Conservation (phyloP, 257 asterid species). For the Solanum microdontum region DNA sequence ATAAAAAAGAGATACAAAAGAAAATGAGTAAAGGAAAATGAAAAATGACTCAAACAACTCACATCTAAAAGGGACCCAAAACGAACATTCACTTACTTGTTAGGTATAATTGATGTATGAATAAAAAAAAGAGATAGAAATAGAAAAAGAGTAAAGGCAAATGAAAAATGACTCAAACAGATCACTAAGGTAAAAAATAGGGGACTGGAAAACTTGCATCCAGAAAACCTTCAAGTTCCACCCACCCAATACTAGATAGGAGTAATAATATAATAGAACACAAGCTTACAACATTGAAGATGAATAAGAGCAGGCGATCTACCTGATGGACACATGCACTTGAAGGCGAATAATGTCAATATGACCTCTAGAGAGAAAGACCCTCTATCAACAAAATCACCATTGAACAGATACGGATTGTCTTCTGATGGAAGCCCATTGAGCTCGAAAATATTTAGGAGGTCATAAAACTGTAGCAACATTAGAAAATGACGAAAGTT, state of each 20-base stretch:
- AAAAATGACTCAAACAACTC: neutral
- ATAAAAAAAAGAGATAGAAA: neutral
- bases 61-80: neutral
- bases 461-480: slow-evolving; percentile 78
- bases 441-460: slow-evolving; percentile 90
- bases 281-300: neutral
- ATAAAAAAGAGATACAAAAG: neutral
- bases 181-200: neutral
- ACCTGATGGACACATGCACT: slow-evolving; percentile 99
- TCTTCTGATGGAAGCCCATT: slow-evolving; percentile 97
- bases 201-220: neutral
- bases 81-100: neutral
- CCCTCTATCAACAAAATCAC: slow-evolving; percentile 98
- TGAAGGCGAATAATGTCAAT: slow-evolving; percentile 87
- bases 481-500: slow-evolving; percentile 7
- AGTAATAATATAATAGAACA: neutral
- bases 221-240: neutral
- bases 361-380: slow-evolving; percentile 92
- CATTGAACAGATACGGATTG: slow-evolving; percentile 94
- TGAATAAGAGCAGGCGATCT: neutral
- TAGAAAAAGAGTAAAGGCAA: neutral
- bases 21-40: neutral
- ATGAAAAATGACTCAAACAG: neutral
- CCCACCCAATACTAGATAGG: neutral
- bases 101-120: neutral